Evolutionary conservation across 2,329 filamentous ascomycete genomes (phyloP), one percentile per base, ranked within the genome.

Genomic region (Macrophomina phaseolina): DNA sequence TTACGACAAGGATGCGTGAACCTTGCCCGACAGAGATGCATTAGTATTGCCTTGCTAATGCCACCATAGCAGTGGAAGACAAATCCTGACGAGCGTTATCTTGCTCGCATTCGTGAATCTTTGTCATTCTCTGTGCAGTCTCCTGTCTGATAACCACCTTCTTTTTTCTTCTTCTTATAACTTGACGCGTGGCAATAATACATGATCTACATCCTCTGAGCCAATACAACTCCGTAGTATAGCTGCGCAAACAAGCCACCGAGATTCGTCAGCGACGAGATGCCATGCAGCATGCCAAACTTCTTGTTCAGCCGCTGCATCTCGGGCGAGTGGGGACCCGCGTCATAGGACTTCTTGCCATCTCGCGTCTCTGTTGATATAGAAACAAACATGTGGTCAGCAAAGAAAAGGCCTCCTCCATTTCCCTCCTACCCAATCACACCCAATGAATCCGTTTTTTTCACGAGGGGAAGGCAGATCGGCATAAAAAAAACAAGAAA

Each of bases 311-410:
- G 49, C n/a, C 46, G 68, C 71, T 87, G 79, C 94, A 98, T 97
- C 81, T 94, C 92, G 71, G 89, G 84, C 5, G 91, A 95, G 74
- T 97, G 92, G 46, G 93, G 91, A 0, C 89, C 86, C 63, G 87
- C 82, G 70, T 97, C 93, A 74, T 91, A 91, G 78, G 89, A 92
- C 76, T 91, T 91, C 85, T 97, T 97, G 65, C 93, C 93, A 76
- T 97, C 94, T 73, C 90, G 89, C 69, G 90, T 93, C 83, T 94
- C 58, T 62, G 58, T 49, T 36, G 23, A 23, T 23, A 23, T 23
- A 67, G 9, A 42, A 16, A 14, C 40, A 58, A 28, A 36, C 53
- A 46, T 49, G 9, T 14, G 16, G 61, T 45, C 34, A 45, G 34
- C 49, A 53, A 23, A 23, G 23, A 23, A 23, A 23, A 23, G 14